phyloP scores from a whole-genome alignment of 2,329 filamentous ascomycete species.

The Coniochaeta prunicola region DNA sequence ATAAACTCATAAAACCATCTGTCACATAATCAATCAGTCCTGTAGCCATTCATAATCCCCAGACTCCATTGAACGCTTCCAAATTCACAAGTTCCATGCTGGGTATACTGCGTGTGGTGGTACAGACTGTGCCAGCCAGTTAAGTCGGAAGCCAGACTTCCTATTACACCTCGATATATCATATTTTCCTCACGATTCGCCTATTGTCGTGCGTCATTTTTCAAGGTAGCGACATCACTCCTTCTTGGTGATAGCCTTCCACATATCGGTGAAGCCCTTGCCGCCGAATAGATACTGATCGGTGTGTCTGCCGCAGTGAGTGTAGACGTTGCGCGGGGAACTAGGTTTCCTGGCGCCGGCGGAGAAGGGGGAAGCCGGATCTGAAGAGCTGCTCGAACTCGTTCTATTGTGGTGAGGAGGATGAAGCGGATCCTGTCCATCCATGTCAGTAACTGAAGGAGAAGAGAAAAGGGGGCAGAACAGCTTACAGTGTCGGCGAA shows the following conservation, averaged over 20 bases:
- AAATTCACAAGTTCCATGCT: neutral
- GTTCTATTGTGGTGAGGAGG: constrained; percentile 4
- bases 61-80: neutral
- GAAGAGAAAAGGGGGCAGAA: no score
- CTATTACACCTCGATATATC: neutral
- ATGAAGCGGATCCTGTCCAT: neutral
- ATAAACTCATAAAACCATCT: neutral
- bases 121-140: constrained; percentile 12
- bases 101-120: neutral
- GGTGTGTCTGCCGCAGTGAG: constrained; percentile 47
- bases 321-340: constrained; percentile 37
- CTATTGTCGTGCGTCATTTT: no score
- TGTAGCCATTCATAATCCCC: neutral
- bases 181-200: no score
- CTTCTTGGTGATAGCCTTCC: constrained; percentile 31
- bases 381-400: constrained; percentile 3
- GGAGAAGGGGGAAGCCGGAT: neutral
- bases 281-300: constrained; percentile 46
- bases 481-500: constrained; percentile 3
- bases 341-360: constrained; percentile 6
- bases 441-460: no score
- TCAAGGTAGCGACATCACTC: constrained; percentile 4
- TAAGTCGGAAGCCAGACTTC: neutral
- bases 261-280: constrained; percentile 35
- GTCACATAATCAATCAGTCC: neutral